Percentiles rank a stretch among this genome's conserved stretches.
Conservation (phyloP, 2,329 filamentous ascomycete genomes). For the Didymosphaeria variabile region DNA sequence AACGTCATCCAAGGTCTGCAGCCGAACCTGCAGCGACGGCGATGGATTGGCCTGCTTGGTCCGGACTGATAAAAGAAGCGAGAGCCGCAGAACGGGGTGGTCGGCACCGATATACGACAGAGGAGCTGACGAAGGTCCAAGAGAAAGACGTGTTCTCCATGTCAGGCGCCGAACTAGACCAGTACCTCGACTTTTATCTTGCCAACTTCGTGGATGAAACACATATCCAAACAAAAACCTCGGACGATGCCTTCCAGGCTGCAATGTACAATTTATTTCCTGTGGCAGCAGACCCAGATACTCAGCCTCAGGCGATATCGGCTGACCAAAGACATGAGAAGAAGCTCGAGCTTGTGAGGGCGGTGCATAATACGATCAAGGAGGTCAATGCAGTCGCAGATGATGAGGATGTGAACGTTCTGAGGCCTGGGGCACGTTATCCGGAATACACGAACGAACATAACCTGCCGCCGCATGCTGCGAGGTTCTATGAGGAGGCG, state of each 20-base stretch:
- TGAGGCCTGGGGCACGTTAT: conserved; percentile 62
- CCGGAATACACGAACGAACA: conserved; percentile 57
- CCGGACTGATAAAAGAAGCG: conserved; percentile 22
- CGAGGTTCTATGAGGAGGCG: conserved; percentile 60
- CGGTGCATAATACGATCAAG: conserved; percentile 55
- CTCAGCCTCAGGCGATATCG: conserved; percentile 16
- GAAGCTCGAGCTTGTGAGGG: conserved; percentile 50
- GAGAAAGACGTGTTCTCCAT: conserved; percentile 71
- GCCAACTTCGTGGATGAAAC: conserved; percentile 66
- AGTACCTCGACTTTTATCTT: conserved; percentile 81
- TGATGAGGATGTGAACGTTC: conserved; percentile 34
- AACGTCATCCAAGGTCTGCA: conserved; percentile 59
- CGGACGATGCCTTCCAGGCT: conserved; percentile 51
- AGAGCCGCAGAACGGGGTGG: conserved; percentile 18
- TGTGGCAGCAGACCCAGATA: conserved; percentile 16
- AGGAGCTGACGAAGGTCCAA: conserved; percentile 62
- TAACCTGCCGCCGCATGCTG: conserved; percentile 58
- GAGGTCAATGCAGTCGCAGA: conserved; percentile 50
- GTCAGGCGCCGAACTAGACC: conserved; percentile 69
- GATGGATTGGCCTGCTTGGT: conserved; percentile 80
- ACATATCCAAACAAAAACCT: conserved; percentile 42
- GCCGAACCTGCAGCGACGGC: conserved; percentile 66
- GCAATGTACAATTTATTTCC: conserved; percentile 56
- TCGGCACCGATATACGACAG: conserved; percentile 43
- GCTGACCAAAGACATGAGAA: conserved; percentile 39